Base-by-base conservation (phyloP, 352 stramenopile species). In the Phytophthora sp. region DNA sequence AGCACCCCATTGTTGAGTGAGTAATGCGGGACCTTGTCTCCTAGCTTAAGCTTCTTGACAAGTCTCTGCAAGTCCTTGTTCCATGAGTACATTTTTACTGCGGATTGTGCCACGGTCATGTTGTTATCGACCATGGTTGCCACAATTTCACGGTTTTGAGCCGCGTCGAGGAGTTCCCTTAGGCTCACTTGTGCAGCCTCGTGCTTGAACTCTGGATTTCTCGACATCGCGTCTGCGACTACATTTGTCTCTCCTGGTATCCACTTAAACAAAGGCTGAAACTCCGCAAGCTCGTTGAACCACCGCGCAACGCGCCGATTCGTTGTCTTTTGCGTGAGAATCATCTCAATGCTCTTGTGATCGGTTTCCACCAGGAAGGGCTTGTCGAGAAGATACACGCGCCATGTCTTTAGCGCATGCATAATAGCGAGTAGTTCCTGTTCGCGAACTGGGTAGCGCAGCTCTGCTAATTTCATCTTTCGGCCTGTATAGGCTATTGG, bases 241-340 rank as follows among this genome's bases (percentile, higher is more conserved):
- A 13, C 15, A 17, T 41, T 41, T 23, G 15, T 41, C 1, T 41
- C 34, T 7, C 38, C 38, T 28, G 38, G 17, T 24, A 27, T 27
- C 38, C 20, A 28, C n/a, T 28, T 45, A 20, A 28, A 45, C 17
- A 28, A 11, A n/a, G 38, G 38, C 27, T 27, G 20, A 20, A 44
- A 44, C 8, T 45, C 38, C 9, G 38, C 52, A 4, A 67, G 26
- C 13, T 67, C 24, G 49, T 72, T 54, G 27, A 59, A 67, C 50
- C 50, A 72, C 2, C 49, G 38, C 0, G 32, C 44, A 38, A 59
- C 42, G 12, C 55, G 18, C 24, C 63, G 21, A 4, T 67, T 62
- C 0, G 50, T 60, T 17, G 44, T 67, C 30, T 72, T 51, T 18
- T 67, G 55, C 10, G 65, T 65, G 4, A 69, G 35, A 12, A 62